These are phyloP conservation scores for Hansenula lynferdii DNA, from an alignment of 1,139 yeast species.

Conservation along the genomic window DNA sequence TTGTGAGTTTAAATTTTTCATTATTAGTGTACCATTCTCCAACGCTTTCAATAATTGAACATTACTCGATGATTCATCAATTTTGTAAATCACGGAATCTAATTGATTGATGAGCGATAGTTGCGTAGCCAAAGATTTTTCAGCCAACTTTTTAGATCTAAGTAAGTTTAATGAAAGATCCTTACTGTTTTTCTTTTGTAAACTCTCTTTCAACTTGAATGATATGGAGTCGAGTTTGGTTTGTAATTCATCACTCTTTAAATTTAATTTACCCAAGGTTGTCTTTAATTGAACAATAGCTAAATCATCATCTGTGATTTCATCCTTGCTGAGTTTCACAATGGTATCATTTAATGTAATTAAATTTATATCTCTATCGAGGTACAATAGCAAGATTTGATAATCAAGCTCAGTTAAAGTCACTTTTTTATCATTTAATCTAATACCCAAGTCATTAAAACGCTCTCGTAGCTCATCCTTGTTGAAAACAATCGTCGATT, in stretches of 20 bases:
- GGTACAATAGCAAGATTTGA: slow-evolving; percentile 15
- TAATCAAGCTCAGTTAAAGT: slow-evolving; percentile 15
- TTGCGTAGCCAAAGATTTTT: slow-evolving; percentile 30
- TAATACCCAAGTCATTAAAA: slow-evolving; percentile 5
- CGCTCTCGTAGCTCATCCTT: slow-evolving; percentile 8
- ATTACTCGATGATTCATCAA: slow-evolving; percentile 45
- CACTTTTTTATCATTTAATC: neutral
- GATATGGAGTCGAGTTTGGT: slow-evolving; percentile 15
- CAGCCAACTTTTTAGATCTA: slow-evolving; percentile 27
- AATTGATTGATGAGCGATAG: slow-evolving; percentile 34
- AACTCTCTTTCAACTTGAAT: slow-evolving; percentile 10
- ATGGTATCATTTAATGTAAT: slow-evolving; percentile 11
- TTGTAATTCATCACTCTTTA: slow-evolving; percentile 14
- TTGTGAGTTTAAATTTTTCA: slow-evolving; percentile 26
- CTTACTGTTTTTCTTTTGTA: slow-evolving; percentile 13
- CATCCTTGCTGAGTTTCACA: slow-evolving; percentile 15
- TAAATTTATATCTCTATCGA: slow-evolving; percentile 16
- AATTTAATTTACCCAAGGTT: slow-evolving; percentile 12
- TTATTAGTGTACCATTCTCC: slow-evolving; percentile 28
- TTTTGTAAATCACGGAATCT: slow-evolving; percentile 34
- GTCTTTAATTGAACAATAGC: slow-evolving; percentile 26
- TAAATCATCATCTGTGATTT: slow-evolving; percentile 28
- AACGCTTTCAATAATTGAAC: slow-evolving; percentile 34
- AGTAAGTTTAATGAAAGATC: slow-evolving; percentile 18
- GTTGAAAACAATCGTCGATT: slow-evolving; percentile 13